Conservation (phyloP, 164 flowering plant species). For the Saururus chinensis region DNA sequence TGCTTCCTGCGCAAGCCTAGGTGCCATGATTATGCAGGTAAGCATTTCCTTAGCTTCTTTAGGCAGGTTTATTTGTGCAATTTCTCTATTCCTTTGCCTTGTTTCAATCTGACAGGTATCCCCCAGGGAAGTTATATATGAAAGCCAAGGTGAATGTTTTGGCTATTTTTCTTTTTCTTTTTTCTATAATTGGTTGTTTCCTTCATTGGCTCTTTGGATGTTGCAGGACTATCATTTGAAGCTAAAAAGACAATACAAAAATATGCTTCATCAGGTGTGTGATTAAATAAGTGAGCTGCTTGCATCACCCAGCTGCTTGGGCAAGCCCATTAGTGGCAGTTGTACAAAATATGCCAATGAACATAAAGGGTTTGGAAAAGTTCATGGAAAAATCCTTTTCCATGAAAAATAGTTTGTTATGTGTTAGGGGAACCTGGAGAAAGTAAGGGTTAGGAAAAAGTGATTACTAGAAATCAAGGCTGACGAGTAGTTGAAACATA, state of each 20-base stretch:
- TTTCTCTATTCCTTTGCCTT: constrained; percentile 2
- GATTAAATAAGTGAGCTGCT: background rate
- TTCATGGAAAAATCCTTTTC: no score
- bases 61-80: background rate
- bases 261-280: constrained; percentile 52
- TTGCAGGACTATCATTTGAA: constrained; percentile 77
- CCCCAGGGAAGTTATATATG: constrained; percentile 80
- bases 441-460: no score
- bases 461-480: no score
- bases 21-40: constrained; percentile 91
- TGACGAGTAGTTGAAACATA: background rate
- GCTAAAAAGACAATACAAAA: constrained; percentile 74
- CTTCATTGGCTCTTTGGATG: background rate
- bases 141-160: constrained; percentile 45
- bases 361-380: no score
- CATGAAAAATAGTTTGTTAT: no score
- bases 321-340: no score
- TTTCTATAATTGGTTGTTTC: background rate
- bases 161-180: background rate
- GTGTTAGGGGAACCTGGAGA: no score
- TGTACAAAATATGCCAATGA: no score
- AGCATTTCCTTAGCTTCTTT: constrained; percentile 7
- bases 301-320: background rate
- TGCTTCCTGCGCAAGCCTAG: constrained; percentile 77
- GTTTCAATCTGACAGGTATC: constrained; percentile 42